These are phyloP conservation scores for Aurifilum marmelostoma DNA, from an alignment of 2,329 filamentous ascomycete species.

Conservation along the genomic window DNA sequence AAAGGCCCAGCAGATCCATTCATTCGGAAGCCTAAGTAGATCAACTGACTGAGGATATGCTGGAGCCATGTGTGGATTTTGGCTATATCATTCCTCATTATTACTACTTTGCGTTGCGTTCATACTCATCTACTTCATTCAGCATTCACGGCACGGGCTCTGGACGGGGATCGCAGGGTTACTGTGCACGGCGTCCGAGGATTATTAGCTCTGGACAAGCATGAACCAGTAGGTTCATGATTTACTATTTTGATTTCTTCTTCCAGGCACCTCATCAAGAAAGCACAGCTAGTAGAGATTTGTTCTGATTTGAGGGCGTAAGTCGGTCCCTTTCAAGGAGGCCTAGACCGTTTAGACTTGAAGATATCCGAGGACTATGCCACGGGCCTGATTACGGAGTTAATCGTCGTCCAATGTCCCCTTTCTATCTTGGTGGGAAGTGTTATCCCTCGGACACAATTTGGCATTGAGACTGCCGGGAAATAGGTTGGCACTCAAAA, in stretches of 20 bases:
- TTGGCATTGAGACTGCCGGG: background rate
- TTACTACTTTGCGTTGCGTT: background rate
- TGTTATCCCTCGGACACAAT: background rate
- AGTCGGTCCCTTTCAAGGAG: background rate
- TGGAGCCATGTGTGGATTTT: background rate
- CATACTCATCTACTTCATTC: background rate
- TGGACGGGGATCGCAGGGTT: background rate
- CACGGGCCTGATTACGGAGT: too few relatives aligned
- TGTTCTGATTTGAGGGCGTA: background rate
- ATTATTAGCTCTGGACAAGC: background rate
- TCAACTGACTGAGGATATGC: background rate
- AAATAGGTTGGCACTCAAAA: background rate
- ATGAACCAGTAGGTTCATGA: background rate
- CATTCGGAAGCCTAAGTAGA: conserved; percentile 43
- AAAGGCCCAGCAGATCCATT: conserved; percentile 50
- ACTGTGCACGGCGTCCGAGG: background rate
- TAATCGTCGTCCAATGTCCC: background rate
- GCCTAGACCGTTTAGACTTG: background rate
- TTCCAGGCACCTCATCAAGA: background rate
- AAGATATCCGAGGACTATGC: background rate
- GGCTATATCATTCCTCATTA: too few relatives aligned
- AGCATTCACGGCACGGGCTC: background rate
- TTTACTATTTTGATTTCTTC: background rate
- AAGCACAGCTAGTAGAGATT: background rate
- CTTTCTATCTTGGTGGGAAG: background rate